Conservation (phyloP, 75 land plant species). For the Sequoia sempervirens region DNA sequence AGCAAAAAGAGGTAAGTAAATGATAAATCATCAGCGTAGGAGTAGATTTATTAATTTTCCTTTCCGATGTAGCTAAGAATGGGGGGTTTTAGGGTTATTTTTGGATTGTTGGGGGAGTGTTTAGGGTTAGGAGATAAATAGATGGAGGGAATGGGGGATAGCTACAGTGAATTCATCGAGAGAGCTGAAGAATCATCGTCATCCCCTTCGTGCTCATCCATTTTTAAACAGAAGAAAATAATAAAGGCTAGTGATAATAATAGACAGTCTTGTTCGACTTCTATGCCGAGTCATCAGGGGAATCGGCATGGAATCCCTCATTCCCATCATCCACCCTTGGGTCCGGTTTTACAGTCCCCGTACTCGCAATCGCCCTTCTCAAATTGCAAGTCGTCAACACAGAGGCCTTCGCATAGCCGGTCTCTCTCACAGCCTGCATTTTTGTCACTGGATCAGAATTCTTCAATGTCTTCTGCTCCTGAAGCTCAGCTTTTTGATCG, state of each 20-base stretch:
- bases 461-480: neutral
- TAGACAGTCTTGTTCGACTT: neutral
- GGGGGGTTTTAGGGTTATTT: neutral
- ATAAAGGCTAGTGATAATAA: neutral
- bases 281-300: slow-evolving; percentile 1
- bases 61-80: neutral
- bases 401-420: slow-evolving; percentile 15
- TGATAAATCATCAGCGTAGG: neutral
- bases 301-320: slow-evolving; percentile 8
- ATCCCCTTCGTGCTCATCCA: neutral
- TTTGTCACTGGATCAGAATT: slow-evolving; percentile 39
- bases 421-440: slow-evolving; percentile 54
- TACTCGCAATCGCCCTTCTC: neutral
- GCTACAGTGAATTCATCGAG: neutral
- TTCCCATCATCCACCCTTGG: neutral
- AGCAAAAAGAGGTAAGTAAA: neutral
- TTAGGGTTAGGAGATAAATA: neutral
- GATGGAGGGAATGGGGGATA: slow-evolving; percentile 8
- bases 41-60: neutral
- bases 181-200: neutral
- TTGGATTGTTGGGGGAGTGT: neutral
- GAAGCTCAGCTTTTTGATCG: slow-evolving; percentile 3
- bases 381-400: neutral
- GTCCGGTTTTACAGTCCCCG: neutral
- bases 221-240: neutral